These are phyloP conservation scores for Lasiosphaeriaceae sp. DNA, from an alignment of 495 filamentous ascomycete species.

Conservation along the genomic window DNA sequence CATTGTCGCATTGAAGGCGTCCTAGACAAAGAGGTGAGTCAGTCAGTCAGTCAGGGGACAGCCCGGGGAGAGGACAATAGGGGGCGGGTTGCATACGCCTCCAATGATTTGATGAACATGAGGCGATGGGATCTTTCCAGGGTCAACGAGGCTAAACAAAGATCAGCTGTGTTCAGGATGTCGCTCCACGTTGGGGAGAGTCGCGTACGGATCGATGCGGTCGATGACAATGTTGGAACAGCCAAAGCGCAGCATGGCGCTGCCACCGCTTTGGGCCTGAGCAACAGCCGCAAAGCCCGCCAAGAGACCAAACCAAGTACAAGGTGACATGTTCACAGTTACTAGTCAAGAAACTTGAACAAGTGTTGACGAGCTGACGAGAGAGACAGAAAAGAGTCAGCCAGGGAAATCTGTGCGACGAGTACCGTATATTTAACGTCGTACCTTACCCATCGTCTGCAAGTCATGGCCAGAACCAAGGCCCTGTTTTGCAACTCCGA, in stretches of 20 bases:
- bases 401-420: no score
- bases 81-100: conserved; percentile 19
- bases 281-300: neutral
- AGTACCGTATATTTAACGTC: no score
- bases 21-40: conserved; percentile 3
- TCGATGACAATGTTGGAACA: conserved; percentile 9
- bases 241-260: conserved; percentile 7
- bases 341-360: no score
- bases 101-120: conserved; percentile 40
- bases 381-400: no score
- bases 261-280: neutral
- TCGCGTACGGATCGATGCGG: conserved; percentile 4
- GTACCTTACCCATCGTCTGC: no score
- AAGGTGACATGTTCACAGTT: neutral
- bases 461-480: no score
- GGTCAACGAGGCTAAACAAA: conserved; percentile 5
- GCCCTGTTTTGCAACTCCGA: no score
- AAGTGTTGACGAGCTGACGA: no score
- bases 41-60: neutral
- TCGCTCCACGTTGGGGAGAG: no score
- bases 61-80: neutral
- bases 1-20: conserved; percentile 44
- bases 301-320: neutral
- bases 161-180: neutral
- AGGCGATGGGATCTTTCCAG: conserved; percentile 3